Conservation (phyloP, 805 yeast genomes). For the Candida golubevii region DNA sequence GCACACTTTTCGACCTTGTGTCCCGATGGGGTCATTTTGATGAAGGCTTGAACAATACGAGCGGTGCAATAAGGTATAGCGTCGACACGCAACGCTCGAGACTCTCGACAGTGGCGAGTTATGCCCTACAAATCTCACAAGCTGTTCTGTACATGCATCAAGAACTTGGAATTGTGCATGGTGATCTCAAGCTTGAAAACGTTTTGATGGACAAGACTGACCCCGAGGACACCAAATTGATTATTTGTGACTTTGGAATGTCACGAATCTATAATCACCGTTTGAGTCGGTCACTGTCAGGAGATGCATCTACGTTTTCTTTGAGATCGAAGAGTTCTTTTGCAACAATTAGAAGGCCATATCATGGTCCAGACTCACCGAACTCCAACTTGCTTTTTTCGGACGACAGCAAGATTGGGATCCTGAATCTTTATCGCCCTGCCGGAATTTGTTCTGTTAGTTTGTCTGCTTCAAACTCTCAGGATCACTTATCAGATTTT, state of each 20-base stretch:
- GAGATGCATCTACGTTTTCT: slow-evolving; percentile 16
- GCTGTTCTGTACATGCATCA: slow-evolving; percentile 60
- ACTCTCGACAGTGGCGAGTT: slow-evolving; percentile 28
- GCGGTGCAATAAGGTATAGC: slow-evolving; percentile 28
- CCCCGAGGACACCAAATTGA: slow-evolving; percentile 44
- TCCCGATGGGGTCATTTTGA: slow-evolving; percentile 55
- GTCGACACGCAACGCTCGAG: slow-evolving; percentile 28
- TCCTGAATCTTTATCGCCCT: slow-evolving; percentile 21
- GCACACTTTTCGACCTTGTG: slow-evolving; percentile 77
- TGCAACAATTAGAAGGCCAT: slow-evolving; percentile 32
- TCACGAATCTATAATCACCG: slow-evolving; percentile 33
- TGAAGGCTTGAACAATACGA: slow-evolving; percentile 21
- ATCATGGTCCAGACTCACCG: slow-evolving; percentile 28
- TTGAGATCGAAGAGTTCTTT: slow-evolving; percentile 33
- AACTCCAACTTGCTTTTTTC: slow-evolving; percentile 20
- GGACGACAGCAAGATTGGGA: slow-evolving; percentile 33
- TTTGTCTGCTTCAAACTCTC: slow-evolving; percentile 8
- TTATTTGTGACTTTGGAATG: slow-evolving; percentile 92
- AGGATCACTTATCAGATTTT: slow-evolving; percentile 9
- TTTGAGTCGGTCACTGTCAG: slow-evolving; percentile 21
- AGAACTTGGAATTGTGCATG: slow-evolving; percentile 61
- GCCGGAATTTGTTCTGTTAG: slow-evolving; percentile 29
- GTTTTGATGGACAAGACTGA: slow-evolving; percentile 51
- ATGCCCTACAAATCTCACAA: slow-evolving; percentile 49
- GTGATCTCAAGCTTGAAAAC: slow-evolving; percentile 80